Evolutionary conservation across 495 filamentous ascomycete species (phyloP).

Genomic region (Usnea hakonensis): DNA sequence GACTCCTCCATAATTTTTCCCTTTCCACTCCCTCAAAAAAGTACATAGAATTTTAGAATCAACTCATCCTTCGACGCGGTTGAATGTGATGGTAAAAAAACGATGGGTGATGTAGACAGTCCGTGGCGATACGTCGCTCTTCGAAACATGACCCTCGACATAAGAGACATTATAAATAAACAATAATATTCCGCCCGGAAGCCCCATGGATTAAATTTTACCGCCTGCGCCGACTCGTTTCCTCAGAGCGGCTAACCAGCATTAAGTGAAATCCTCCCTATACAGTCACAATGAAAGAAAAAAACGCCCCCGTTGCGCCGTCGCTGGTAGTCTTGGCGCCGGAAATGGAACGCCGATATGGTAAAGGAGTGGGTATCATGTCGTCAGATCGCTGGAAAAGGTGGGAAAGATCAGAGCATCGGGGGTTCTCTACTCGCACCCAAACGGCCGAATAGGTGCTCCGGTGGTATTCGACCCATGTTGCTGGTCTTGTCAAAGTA

Average conservation of each 20-base stretch:
- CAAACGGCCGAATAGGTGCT: conserved; percentile 61
- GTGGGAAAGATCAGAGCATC: conserved; percentile 18
- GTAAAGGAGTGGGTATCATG: conserved; percentile 20
- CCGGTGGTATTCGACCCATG: conserved; percentile 73
- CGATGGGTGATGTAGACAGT: background rate
- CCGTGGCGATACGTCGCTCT: conserved; percentile 5
- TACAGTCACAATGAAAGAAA: conserved; percentile 6
- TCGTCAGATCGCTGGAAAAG: conserved; percentile 13
- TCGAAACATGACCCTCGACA: conserved; percentile 1
- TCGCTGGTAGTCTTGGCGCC: conserved; percentile 13
- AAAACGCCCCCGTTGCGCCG: conserved; percentile 12
- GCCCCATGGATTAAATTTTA: conserved; percentile 5
- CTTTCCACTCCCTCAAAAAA: background rate
- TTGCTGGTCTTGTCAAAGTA: conserved; percentile 67
- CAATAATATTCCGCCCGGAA: conserved; percentile 8
- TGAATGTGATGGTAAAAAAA: background rate
- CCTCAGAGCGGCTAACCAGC: conserved; percentile 7
- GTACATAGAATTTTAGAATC: conserved; percentile 6
- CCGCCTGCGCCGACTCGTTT: conserved; percentile 7
- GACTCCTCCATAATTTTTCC: background rate
- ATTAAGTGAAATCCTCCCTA: background rate
- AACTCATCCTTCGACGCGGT: background rate
- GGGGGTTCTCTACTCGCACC: conserved; percentile 30
- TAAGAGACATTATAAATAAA: conserved; percentile 23
- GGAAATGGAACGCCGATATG: conserved; percentile 5